Evolutionary conservation across 202 grass and related monocot genomes (phyloP), one percentile per base, ranked within the genome.

Genomic region (Carex sylvatica): DNA sequence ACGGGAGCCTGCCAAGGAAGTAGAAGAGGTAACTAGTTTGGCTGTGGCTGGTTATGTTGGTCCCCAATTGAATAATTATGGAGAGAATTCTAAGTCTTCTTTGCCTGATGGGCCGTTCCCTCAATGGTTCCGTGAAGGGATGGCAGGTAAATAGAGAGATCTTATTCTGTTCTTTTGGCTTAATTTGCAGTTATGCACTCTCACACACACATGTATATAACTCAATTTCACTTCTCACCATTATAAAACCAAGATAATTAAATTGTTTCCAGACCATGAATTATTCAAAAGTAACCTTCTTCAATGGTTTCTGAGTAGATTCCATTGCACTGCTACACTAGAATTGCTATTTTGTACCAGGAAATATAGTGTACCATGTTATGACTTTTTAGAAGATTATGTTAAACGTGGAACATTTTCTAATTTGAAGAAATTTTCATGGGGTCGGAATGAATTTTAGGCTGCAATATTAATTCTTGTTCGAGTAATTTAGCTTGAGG

Each of bases 111-210:
- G 89, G 15, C 65, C 89, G 65, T 40, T 92, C 73, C 89, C 93
- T 67, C 96, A 99, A 84, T 99, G 96, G 96, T 99, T 99, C 62
- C 91, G 69, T 67, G 96, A 99, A 99, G 96, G 96, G 86, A 96
- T 99, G 93, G 82, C 87, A 90, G 96, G 96, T 96, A 90, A 90
- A 77, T 77, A 11, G 81, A 11, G 81, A 44, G 61, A 42, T 60
- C 78, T 70, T 18, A 30, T 86, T 76, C 3, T 42, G 16, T 47
- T 81, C 7, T 46, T 81, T 81, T 63, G 55, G 9, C 61, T 53
- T 64, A 13, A 28, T 51, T 28, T 36, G 24, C 18, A 47, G 15
- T 53, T 51, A 49, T 36, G 44, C 18, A 47, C 23, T 52, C 9
- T 9, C 23, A 35, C 30, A 36, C 9, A 59, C 24, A 76, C 23